Evolutionary conservation across 176 grass and related monocot genomes (phyloP), one percentile per base, ranked within the genome.

Genomic region (Triticum timopheevii): DNA sequence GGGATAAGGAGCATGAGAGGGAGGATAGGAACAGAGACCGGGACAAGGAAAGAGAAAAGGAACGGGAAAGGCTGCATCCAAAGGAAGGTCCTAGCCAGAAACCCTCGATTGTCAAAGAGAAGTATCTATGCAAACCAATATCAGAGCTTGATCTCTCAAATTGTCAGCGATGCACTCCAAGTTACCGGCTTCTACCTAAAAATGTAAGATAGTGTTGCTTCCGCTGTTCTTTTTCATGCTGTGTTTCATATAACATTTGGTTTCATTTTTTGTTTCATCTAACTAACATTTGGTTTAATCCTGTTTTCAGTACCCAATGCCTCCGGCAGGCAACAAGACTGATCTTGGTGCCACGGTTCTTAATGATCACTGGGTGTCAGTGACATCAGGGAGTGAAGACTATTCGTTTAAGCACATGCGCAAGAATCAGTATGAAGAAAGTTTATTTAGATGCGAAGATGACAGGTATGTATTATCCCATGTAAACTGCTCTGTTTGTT

Each of bases 331-430:
- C 88, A 88, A 99, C 47, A 87, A 78, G 76, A 96, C 94, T 31
- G 94, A 99, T 39, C 90, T 96, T 81, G 97, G 93, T n/a, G 88
- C 69, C n/a, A 88, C 88, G 20, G 87, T 99, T 65, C 85, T 99
- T 42, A 99, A 99, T 34, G 97, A 99, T 85, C 78, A 87, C 30
- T 99, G 97, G 97, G 97, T 99, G 45, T 99, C 97, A 17, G 97
- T 99, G 84, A 99, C 97, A 83, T 99, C 97, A 59, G 97, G 97
- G 91, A 99, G 97, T 80, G 97, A 99, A 73, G 97, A 99, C 88
- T 99, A 96, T 90, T 99, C 97, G 66, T 99, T 99, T 84, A 99
- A 99, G 86, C 97, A 99, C 56, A 99, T 99, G 97, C 87, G 97
- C 36, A 99, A 96, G 81, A 99, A 99, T 88, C 97, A 99, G 78